Conservation (phyloP, 2,329 filamentous ascomycete species). For the Penicillium griseofulvum region DNA sequence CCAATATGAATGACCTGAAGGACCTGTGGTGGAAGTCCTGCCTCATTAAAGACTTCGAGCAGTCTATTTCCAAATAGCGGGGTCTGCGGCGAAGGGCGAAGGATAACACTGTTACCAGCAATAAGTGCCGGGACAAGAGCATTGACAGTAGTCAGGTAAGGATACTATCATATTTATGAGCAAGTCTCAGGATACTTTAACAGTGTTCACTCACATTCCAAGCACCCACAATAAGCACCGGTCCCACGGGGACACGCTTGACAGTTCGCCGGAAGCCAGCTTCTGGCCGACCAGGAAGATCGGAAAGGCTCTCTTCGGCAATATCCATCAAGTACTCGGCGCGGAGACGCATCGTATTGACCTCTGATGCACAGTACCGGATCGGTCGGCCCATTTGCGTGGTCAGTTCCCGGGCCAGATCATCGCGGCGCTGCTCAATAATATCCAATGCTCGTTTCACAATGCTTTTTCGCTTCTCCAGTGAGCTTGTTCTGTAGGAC, state of each 20-base stretch:
- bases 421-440: conserved; percentile 68
- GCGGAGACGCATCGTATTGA: conserved; percentile 76
- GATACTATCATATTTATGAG: conserved; percentile 61
- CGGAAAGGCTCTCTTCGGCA: conserved; percentile 70
- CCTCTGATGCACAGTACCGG: conserved; percentile 75
- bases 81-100: conserved; percentile 90
- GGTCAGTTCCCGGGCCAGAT: conserved; percentile 75
- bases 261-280: conserved; percentile 85
- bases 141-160: conserved; percentile 86
- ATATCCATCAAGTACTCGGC: conserved; percentile 82
- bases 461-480: conserved; percentile 73
- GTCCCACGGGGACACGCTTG: conserved; percentile 79
- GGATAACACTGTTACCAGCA: conserved; percentile 82
- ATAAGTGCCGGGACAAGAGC: conserved; percentile 84
- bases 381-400: conserved; percentile 91
- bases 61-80: conserved; percentile 83
- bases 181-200: conserved; percentile 7
- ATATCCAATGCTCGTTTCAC: conserved; percentile 73
- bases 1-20: conserved; percentile 87
- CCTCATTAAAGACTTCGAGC: conserved; percentile 68
- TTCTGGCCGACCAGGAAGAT: conserved; percentile 77
- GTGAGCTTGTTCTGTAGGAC: conserved; percentile 65
- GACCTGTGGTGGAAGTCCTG: conserved; percentile 75
- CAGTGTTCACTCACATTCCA: conserved; percentile 72
- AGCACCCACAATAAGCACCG: conserved; percentile 80